These are phyloP conservation scores for Neurospora pannonica DNA, from an alignment of 495 filamentous ascomycete genomes.

Conservation along the genomic window DNA sequence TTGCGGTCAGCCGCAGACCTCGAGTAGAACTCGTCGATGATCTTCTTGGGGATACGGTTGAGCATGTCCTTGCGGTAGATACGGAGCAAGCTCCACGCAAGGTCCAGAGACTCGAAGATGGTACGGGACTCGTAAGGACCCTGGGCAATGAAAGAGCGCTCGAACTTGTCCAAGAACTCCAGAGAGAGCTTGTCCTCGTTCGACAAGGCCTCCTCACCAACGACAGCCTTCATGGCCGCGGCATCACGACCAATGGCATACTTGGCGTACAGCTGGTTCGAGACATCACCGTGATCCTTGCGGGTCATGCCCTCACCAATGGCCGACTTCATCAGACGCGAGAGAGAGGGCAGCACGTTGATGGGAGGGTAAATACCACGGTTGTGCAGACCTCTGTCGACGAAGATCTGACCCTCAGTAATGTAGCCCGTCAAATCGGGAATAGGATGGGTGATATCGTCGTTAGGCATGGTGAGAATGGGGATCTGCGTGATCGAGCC, in stretches of 20 bases:
- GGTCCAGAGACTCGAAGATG: conserved; percentile 86
- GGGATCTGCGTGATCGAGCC: conserved; percentile 99
- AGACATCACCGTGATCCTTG: conserved; percentile 94
- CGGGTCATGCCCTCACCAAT: conserved; percentile 95
- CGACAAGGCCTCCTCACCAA: conserved; percentile 92
- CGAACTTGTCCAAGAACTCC: conserved; percentile 98
- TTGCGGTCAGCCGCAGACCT: conserved; percentile 44
- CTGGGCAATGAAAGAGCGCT: conserved; percentile 85
- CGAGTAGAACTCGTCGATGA: conserved; percentile 87
- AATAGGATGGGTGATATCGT: conserved; percentile 99
- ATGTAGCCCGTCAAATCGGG: conserved; percentile 98
- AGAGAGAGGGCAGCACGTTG: conserved; percentile 96
- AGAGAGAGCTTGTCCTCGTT: conserved; percentile 95
- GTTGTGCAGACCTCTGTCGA: conserved; percentile 92
- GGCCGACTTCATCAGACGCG: conserved; percentile 99
- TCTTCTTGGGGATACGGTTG: conserved; percentile 91
- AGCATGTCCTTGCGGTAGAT: conserved; percentile 96
- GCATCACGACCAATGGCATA: conserved; percentile 98
- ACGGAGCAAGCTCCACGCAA: conserved; percentile 89
- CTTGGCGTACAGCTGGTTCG: conserved; percentile 98
- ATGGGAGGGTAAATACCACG: conserved; percentile 97
- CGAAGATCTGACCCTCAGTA: conserved; percentile 96
- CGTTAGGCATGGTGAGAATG: conserved; percentile 99
- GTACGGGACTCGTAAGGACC: conserved; percentile 81
- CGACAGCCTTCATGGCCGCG: conserved; percentile 98